Conservation (phyloP, 2,329 filamentous ascomycete species). For the Sphaceloma murrayae region DNA sequence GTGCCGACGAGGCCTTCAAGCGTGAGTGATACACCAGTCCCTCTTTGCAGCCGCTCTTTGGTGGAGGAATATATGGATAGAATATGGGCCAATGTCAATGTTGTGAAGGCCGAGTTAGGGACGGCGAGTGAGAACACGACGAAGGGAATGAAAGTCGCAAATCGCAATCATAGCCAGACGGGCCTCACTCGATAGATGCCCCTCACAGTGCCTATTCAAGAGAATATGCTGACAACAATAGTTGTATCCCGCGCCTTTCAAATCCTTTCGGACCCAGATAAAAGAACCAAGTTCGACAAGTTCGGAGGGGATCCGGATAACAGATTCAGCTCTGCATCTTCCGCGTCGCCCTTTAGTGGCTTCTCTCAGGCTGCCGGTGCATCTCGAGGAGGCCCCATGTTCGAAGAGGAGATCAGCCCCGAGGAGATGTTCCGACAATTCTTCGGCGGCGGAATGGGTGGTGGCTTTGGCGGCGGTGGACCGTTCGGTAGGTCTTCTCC, state of each 20-base stretch:
- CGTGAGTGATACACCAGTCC: constrained; percentile 50
- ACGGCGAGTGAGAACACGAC: no score
- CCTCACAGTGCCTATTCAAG: no score
- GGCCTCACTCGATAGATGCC: not conserved
- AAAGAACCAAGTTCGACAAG: constrained; percentile 77
- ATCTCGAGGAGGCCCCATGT: constrained; percentile 48
- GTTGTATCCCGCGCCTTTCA: constrained; percentile 91
- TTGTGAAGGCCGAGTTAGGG: no score
- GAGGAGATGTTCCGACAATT: constrained; percentile 97
- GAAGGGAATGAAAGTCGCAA: no score
- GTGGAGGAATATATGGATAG: not conserved
- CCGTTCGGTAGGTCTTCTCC: constrained; percentile 24
- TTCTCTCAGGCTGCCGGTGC: constrained; percentile 39
- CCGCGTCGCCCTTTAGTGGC: constrained; percentile 54
- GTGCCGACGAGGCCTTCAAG: constrained; percentile 97
- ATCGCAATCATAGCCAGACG: no score
- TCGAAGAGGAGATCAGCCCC: constrained; percentile 85
- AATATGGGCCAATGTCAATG: no score
- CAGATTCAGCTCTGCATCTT: constrained; percentile 56
- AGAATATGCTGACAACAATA: constrained; percentile 23
- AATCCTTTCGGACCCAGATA: constrained; percentile 84
- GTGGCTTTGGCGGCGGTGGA: constrained; percentile 58
- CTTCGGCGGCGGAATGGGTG: constrained; percentile 64
- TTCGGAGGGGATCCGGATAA: constrained; percentile 89
- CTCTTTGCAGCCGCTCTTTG: not conserved